Evolutionary conservation across 768 basidiomycete species (phyloP).

Genomic region (Podaxis pistillaris): DNA sequence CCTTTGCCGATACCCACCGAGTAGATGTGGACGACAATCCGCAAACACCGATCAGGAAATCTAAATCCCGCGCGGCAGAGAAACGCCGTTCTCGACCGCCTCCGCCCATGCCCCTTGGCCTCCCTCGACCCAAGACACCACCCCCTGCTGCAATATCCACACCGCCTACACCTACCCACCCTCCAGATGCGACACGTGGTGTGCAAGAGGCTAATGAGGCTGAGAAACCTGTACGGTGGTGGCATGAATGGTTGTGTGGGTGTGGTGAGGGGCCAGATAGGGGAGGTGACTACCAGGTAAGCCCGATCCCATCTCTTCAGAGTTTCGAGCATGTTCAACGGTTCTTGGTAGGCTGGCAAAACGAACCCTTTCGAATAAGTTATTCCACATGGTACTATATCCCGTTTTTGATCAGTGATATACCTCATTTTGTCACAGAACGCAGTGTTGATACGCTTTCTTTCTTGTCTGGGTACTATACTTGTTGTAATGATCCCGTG

Average conservation of each 20-base stretch:
- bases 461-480: neutral
- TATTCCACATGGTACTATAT: neutral
- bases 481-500: neutral
- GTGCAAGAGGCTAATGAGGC: conserved; percentile 24
- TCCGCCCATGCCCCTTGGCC: conserved; percentile 56
- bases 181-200: conserved; percentile 19
- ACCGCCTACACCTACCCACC: conserved; percentile 23
- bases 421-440: neutral
- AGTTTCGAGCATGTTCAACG: neutral
- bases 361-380: conserved; percentile 63
- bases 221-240: conserved; percentile 55
- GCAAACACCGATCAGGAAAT: conserved; percentile 3
- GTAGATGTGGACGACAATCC: conserved; percentile 21
- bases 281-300: conserved; percentile 70
- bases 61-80: neutral
- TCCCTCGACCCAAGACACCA: conserved; percentile 45
- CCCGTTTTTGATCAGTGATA: neutral
- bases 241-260: conserved; percentile 87
- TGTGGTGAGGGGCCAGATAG: conserved; percentile 74
- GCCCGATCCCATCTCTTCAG: conserved; percentile 17
- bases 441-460: neutral
- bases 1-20: conserved; percentile 42
- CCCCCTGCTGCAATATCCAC: conserved; percentile 34
- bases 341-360: conserved; percentile 57
- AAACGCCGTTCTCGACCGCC: conserved; percentile 25